These are phyloP conservation scores for Fraxinus angustifolia DNA, from an alignment of 305 asterid genomes.

Conservation along the genomic window DNA sequence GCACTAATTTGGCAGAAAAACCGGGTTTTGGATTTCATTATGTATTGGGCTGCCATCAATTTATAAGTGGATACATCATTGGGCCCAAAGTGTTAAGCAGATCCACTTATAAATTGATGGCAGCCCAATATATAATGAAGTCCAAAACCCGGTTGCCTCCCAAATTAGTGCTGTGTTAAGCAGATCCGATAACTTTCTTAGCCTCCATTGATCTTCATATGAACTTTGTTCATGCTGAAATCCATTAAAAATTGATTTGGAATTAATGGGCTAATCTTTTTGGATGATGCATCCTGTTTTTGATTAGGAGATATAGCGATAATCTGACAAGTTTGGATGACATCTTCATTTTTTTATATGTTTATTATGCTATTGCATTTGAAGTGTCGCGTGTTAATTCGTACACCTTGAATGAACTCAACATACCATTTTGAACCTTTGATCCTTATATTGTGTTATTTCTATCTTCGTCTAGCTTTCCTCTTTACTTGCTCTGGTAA, in stretches of 20 bases:
- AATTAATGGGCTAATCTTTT: not conserved
- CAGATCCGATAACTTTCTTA: not conserved
- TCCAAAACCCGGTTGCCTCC: too few relatives aligned
- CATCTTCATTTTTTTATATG: not conserved
- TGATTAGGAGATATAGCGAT: not conserved
- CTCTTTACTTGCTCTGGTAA: not conserved
- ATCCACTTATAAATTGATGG: too few relatives aligned
- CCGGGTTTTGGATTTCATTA: too few relatives aligned
- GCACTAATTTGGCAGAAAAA: too few relatives aligned
- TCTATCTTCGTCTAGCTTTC: not conserved
- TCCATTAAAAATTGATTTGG: not conserved
- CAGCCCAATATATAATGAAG: too few relatives aligned
- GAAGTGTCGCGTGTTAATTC: not conserved
- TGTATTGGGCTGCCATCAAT: not conserved
- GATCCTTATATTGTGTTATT: not conserved
- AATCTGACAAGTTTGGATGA: not conserved
- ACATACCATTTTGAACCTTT: not conserved
- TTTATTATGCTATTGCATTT: not conserved
- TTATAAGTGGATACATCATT: not conserved
- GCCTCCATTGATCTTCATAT: not conserved
- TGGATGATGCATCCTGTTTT: not conserved
- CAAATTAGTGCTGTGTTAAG: too few relatives aligned
- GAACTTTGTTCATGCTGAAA: not conserved
- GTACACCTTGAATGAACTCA: not conserved
- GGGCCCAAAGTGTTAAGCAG: not conserved